These are phyloP conservation scores for Myriosclerotinia scirpicola DNA, from an alignment of 2,329 filamentous ascomycete species.

Conservation along the genomic window DNA sequence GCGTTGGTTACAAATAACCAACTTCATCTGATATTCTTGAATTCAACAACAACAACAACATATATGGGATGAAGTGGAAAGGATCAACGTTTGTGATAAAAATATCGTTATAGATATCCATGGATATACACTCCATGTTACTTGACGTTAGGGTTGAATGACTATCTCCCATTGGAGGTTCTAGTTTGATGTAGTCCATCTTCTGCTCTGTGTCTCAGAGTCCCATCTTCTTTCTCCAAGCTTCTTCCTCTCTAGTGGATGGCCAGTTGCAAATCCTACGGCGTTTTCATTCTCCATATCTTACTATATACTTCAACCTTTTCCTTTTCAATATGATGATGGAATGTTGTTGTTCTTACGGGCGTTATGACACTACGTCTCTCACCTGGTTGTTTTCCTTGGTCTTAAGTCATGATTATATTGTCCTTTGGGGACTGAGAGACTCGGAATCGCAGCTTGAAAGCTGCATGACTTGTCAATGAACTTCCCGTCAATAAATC, in stretches of 20 bases:
- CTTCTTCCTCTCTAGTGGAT: neutral
- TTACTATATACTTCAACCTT: neutral
- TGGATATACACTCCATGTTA: too few relatives aligned
- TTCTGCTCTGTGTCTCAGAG: neutral
- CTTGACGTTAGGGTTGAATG: too few relatives aligned
- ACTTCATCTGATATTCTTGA: too few relatives aligned
- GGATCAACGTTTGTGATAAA: too few relatives aligned
- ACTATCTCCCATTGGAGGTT: neutral
- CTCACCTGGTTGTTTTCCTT: neutral
- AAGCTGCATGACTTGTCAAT: neutral
- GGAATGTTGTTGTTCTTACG: neutral
- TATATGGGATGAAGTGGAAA: too few relatives aligned
- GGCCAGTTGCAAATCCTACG: neutral
- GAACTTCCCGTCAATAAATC: neutral
- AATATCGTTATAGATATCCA: too few relatives aligned
- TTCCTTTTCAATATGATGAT: neutral
- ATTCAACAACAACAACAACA: too few relatives aligned
- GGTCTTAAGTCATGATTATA: neutral
- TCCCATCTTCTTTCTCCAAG: neutral
- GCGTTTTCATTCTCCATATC: neutral
- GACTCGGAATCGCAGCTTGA: neutral
- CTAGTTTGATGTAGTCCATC: slow-evolving; percentile 6
- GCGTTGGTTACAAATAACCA: too few relatives aligned
- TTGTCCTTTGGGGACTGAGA: neutral
- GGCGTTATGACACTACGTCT: neutral